A percentile compares a stretch with the other conserved stretches of the same genome.
Conservation (phyloP, 2,329 filamentous ascomycete genomes). For the Pseudogymnoascus sp. region DNA sequence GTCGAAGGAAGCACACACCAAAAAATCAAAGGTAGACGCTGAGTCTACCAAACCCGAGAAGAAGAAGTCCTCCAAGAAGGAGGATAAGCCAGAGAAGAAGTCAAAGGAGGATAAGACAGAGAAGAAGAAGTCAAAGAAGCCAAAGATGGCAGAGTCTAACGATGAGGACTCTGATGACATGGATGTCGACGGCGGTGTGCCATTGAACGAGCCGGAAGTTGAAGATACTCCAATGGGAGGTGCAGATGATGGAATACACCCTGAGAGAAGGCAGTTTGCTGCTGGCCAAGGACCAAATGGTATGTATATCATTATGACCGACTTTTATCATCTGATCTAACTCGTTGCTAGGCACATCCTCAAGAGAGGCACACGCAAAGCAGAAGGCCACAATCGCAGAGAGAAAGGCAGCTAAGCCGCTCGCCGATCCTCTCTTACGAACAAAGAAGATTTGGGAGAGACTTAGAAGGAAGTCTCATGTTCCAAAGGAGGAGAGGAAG, state of each 20-base stretch:
- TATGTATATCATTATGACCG: constrained; percentile 16
- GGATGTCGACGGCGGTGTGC: constrained; percentile 29
- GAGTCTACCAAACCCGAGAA: constrained; percentile 27
- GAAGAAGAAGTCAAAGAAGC: constrained; percentile 13
- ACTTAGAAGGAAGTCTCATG: constrained; percentile 84
- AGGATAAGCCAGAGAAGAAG: constrained; percentile 27
- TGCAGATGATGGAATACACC: constrained; percentile 28
- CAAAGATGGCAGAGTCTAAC: constrained; percentile 28
- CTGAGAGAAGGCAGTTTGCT: constrained; percentile 27
- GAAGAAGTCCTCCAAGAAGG: constrained; percentile 29
- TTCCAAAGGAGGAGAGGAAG: constrained; percentile 81
- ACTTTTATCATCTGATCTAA: constrained; percentile 15
- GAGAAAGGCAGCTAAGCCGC: constrained; percentile 84
- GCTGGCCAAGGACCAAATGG: constrained; percentile 16
- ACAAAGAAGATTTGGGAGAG: constrained; percentile 98
- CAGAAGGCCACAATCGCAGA: constrained; percentile 84
- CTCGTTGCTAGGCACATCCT: constrained; percentile 46
- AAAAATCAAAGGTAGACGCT: constrained; percentile 41
- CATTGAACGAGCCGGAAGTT: constrained; percentile 15
- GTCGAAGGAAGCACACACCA: constrained; percentile 37
- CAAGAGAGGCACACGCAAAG: constrained; percentile 83
- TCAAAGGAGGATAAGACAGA: constrained; percentile 10
- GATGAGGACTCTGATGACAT: constrained; percentile 33
- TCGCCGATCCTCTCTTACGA: constrained; percentile 79
- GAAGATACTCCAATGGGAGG: constrained; percentile 25